Conservation (phyloP, 148 eudicot species). For the Vaccinium darrowii region DNA sequence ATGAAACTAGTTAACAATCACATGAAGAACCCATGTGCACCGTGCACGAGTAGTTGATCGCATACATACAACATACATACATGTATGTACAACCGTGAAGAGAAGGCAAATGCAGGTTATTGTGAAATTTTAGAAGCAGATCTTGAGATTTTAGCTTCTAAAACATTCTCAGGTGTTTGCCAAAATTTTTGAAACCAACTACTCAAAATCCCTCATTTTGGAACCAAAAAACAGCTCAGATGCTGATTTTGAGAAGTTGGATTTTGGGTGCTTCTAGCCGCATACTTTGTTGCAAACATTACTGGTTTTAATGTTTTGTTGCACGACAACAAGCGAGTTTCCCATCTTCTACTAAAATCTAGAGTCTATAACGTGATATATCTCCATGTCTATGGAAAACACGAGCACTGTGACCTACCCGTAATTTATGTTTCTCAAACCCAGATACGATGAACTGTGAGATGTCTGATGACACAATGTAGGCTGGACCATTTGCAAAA, state of each 20-base stretch:
- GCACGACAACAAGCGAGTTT: not conserved
- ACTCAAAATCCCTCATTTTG: not conserved
- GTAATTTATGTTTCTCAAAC: constrained; percentile 25
- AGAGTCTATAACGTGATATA: not conserved
- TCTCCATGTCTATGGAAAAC: not conserved
- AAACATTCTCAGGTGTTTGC: not conserved
- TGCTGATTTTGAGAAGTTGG: not conserved
- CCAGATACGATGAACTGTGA: constrained; percentile 27
- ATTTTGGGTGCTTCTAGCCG: not conserved
- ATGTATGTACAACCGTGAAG: not conserved
- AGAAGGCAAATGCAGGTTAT: not conserved
- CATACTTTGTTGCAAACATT: not conserved
- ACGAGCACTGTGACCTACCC: constrained; percentile 8
- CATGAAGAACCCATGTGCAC: not conserved
- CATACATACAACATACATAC: not conserved
- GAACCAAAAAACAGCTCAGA: not conserved
- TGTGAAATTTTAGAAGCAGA: not conserved
- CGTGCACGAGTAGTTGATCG: not conserved
- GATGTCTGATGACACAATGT: constrained; percentile 34
- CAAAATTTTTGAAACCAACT: not conserved
- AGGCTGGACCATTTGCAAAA: constrained; percentile 42
- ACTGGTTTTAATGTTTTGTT: not conserved
- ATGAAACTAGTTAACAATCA: not conserved
- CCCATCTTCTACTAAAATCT: not conserved
- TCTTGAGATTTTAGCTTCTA: not conserved